These are phyloP conservation scores for Polytrichum commune DNA, from an alignment of 225 moss, liverwort and hornwort species.

Conservation along the genomic window DNA sequence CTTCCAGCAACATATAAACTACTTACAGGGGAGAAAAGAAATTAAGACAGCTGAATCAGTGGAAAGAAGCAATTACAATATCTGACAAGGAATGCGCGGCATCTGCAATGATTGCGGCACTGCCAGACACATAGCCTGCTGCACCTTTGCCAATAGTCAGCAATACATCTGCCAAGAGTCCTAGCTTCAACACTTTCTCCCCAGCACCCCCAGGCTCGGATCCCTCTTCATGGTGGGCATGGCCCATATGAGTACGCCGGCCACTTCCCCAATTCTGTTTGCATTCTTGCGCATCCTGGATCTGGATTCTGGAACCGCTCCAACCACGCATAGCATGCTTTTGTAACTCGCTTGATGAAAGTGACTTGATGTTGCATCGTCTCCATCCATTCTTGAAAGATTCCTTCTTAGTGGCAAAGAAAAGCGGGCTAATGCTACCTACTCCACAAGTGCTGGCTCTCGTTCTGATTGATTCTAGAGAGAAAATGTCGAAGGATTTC, in stretches of 20 bases:
- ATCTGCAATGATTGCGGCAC: conserved; percentile 89
- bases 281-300: conserved; percentile 20
- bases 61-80: conserved; percentile 45
- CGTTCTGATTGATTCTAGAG: background rate
- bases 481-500: conserved; percentile 7
- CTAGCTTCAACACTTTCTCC: conserved; percentile 71
- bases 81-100: conserved; percentile 95
- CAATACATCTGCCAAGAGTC: conserved; percentile 72
- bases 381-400: conserved; percentile 9
- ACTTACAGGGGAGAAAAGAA: too few species aligned
- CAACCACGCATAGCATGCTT: conserved; percentile 35
- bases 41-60: too few species aligned
- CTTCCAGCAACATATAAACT: too few species aligned
- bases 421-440: conserved; percentile 13
- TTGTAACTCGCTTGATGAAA: conserved; percentile 19
- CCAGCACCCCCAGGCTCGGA: conserved; percentile 51
- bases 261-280: conserved; percentile 34
- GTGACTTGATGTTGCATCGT: conserved; percentile 2
- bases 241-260: conserved; percentile 70
- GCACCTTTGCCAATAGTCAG: conserved; percentile 81
- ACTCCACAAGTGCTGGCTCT: conserved; percentile 8
- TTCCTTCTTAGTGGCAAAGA: conserved; percentile 11
- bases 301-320: conserved; percentile 23
- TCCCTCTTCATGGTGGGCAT: conserved; percentile 47
- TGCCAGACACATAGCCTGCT: conserved; percentile 91